A percentile compares a stretch with the other conserved stretches of the same genome.
phyloP scores from a whole-genome alignment of 2,329 filamentous ascomycete genomes.

The Neofusicoccum laricinum region DNA sequence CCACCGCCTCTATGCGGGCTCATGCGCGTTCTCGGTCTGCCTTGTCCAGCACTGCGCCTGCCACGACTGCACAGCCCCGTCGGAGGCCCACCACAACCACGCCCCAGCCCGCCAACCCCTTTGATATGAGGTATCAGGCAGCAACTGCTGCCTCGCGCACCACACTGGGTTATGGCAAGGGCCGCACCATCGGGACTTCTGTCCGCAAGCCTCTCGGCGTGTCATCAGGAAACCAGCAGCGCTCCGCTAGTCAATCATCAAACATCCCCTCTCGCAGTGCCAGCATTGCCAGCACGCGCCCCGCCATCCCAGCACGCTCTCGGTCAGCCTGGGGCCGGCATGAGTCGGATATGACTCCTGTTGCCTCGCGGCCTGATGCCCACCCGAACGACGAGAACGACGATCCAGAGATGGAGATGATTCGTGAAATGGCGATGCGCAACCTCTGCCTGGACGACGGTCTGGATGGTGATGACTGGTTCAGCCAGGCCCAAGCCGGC shows the following conservation, averaged over 20 bases:
- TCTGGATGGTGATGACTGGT: conserved; percentile 4
- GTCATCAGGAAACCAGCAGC: conserved; percentile 20
- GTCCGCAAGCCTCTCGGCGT: conserved; percentile 29
- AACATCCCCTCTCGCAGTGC: not conserved
- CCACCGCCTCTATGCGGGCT: conserved; percentile 8
- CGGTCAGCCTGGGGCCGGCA: conserved; percentile 30
- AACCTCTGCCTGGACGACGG: conserved; percentile 3
- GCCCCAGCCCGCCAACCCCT: conserved; percentile 35
- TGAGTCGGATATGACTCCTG: conserved; percentile 31
- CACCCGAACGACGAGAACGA: conserved; percentile 21
- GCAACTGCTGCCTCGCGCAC: conserved; percentile 70
- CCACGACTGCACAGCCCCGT: conserved; percentile 29
- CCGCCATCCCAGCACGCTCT: conserved; percentile 14
- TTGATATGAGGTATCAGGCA: conserved; percentile 56
- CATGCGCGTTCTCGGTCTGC: conserved; percentile 21
- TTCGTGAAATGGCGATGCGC: conserved; percentile 27
- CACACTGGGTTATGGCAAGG: conserved; percentile 82
- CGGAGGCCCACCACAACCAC: conserved; percentile 30
- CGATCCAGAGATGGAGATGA: conserved; percentile 29
- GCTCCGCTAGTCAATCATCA: conserved; percentile 18
- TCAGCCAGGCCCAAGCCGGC: not conserved
- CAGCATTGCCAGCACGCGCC: not conserved
- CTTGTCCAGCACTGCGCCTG: conserved; percentile 39
- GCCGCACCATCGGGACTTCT: conserved; percentile 53
- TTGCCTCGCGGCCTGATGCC: conserved; percentile 26